Conservation (phyloP, 768 basidiomycete genomes). For the Tricholoma matsutake region DNA sequence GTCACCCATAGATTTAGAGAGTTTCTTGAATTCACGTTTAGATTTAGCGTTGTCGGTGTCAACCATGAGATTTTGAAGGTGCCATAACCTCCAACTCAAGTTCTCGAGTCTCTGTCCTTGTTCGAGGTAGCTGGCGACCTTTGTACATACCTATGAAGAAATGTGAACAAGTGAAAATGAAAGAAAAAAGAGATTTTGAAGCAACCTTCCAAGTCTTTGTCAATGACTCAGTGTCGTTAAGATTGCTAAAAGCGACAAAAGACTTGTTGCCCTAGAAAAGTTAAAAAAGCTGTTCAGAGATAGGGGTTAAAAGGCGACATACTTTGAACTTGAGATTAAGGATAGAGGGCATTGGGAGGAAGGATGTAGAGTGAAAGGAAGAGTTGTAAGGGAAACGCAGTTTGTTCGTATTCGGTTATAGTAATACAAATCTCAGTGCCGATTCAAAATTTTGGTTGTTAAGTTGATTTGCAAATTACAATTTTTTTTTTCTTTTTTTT, state of each 20-base stretch:
- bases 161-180: not conserved
- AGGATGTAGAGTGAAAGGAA: constrained; percentile 1
- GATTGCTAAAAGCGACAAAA: constrained; percentile 89
- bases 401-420: constrained; percentile 7
- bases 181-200: constrained; percentile 9
- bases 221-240: constrained; percentile 78
- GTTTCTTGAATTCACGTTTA: constrained; percentile 87
- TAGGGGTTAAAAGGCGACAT: constrained; percentile 18
- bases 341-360: constrained; percentile 65
- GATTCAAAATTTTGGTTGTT: constrained; percentile 17
- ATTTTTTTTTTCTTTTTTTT: constrained; percentile 6
- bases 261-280: constrained; percentile 81
- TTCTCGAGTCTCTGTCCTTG: constrained; percentile 91
- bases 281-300: constrained; percentile 6
- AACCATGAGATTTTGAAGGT: constrained; percentile 88
- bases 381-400: not conserved
- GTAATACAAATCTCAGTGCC: constrained; percentile 13
- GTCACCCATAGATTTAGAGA: constrained; percentile 86
- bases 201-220: constrained; percentile 89
- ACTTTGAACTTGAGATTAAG: constrained; percentile 87
- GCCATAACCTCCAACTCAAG: constrained; percentile 90
- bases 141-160: constrained; percentile 69
- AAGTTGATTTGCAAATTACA: not conserved
- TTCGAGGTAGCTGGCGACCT: constrained; percentile 88
- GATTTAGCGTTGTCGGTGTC: constrained; percentile 87